Conservation (phyloP, 2,329 filamentous ascomycete species). For the Penicillium sclerotigenum region DNA sequence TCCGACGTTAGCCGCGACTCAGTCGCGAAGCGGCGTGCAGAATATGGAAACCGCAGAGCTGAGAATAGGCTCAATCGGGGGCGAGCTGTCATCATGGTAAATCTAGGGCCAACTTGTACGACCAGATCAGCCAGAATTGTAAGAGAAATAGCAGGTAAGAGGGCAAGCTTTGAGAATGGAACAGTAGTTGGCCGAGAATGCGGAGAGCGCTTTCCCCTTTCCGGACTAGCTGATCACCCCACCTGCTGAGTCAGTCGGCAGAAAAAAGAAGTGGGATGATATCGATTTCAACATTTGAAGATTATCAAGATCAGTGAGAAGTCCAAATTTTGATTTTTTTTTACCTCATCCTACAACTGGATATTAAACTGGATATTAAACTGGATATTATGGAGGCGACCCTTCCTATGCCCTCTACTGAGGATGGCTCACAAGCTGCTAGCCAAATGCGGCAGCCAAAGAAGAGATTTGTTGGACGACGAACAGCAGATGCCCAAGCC, state of each 20-base stretch:
- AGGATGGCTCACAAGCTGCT: neutral
- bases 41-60: constrained; percentile 22
- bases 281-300: neutral
- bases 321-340: neutral
- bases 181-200: constrained; percentile 22
- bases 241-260: constrained; percentile 12
- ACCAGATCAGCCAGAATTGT: neutral
- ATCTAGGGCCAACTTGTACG: neutral
- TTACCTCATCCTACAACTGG: neutral
- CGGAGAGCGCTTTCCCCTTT: constrained; percentile 27
- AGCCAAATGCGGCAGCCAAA: constrained; percentile 65
- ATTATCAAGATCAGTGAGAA: neutral
- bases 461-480: constrained; percentile 85
- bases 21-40: constrained; percentile 35
- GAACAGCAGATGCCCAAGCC: constrained; percentile 58
- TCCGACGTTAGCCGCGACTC: constrained; percentile 45
- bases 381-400: neutral
- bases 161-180: constrained; percentile 2
- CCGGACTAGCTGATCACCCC: constrained; percentile 18
- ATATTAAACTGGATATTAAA: too few relatives aligned
- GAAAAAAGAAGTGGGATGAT: constrained; percentile 20
- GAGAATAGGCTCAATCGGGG: constrained; percentile 30
- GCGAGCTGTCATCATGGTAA: constrained; percentile 24
- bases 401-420: neutral
- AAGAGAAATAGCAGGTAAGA: neutral